Conservation (phyloP, 2,329 filamentous ascomycete species). For the Fusarium ramigenum region DNA sequence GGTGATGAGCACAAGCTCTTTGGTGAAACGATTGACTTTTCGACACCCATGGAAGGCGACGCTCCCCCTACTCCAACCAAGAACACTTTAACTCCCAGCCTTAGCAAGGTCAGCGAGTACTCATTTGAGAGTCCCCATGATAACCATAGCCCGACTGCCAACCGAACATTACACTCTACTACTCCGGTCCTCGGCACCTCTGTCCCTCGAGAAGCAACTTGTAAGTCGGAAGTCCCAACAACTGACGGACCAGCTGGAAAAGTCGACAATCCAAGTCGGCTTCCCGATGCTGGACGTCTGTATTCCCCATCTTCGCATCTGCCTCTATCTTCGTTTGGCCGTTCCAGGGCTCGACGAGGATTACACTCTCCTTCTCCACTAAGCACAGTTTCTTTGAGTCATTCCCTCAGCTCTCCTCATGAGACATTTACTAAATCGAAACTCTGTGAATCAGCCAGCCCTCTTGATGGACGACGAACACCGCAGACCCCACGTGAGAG, state of each 20-base stretch:
- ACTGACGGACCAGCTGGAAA: conserved; percentile 20
- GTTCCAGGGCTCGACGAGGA: conserved; percentile 44
- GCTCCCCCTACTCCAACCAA: conserved; percentile 96
- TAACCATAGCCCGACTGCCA: conserved; percentile 54
- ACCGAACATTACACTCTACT: conserved; percentile 54
- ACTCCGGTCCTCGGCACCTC: conserved; percentile 53
- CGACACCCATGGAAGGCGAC: conserved; percentile 59
- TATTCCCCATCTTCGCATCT: conserved; percentile 46
- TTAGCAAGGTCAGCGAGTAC: conserved; percentile 50
- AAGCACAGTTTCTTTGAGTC: conserved; percentile 40
- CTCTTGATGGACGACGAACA: conserved; percentile 67
- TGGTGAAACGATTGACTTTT: conserved; percentile 44
- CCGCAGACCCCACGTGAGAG: conserved; percentile 84
- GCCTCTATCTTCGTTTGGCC: conserved; percentile 52
- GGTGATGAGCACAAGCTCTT: conserved; percentile 73
- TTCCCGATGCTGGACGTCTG: conserved; percentile 47
- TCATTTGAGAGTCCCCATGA: conserved; percentile 51
- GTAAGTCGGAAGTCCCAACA: conserved; percentile 54
- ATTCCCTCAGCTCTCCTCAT: conserved; percentile 43
- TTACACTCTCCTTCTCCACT: conserved; percentile 50
- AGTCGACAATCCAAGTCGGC: conserved; percentile 23
- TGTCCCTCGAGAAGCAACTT: conserved; percentile 51
- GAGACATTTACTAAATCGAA: conserved; percentile 62
- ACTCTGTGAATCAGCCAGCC: conserved; percentile 65
- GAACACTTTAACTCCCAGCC: conserved; percentile 59